These are phyloP conservation scores for Sonneratia alba DNA, from an alignment of 345 rosid species.

Conservation along the genomic window DNA sequence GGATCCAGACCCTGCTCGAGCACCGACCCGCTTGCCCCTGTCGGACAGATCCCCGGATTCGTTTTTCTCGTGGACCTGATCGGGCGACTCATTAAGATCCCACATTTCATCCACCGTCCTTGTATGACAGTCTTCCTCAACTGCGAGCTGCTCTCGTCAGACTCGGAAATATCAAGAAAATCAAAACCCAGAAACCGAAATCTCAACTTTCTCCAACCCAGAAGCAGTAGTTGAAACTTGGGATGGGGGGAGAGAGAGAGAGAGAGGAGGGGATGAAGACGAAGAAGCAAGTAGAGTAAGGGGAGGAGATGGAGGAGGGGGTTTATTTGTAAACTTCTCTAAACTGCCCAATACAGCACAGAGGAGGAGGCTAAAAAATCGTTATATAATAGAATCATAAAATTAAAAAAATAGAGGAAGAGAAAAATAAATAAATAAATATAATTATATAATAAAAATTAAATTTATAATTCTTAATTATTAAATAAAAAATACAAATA, in stretches of 20 bases:
- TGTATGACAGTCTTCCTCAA: not conserved
- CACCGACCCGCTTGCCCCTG: slow-evolving; percentile 54
- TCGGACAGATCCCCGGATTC: slow-evolving; percentile 47
- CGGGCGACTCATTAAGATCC: slow-evolving; percentile 71
- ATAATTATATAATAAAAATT: no score
- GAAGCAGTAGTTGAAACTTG: slow-evolving; percentile 1
- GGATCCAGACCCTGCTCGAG: slow-evolving; percentile 14
- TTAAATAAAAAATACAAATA: no score
- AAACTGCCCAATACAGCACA: slow-evolving; percentile 33
- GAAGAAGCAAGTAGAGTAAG: slow-evolving; percentile 7
- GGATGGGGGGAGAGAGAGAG: slow-evolving; percentile 7
- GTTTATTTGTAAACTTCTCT: slow-evolving; percentile 8
- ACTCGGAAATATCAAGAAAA: not conserved
- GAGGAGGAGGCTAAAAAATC: slow-evolving; percentile 14
- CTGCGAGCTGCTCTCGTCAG: not conserved
- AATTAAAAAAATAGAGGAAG: no score
- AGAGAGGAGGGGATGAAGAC: slow-evolving; percentile 11
- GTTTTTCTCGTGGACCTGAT: slow-evolving; percentile 23
- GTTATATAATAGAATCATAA: no score
- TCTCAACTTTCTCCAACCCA: not conserved
- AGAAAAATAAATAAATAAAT: no score
- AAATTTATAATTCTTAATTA: no score
- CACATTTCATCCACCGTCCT: slow-evolving; percentile 35
- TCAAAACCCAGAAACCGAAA: not conserved
- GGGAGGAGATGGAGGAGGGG: slow-evolving; percentile 3